phyloP scores from a whole-genome alignment of 768 basidiomycete species.

The Lentinula lateritia region DNA sequence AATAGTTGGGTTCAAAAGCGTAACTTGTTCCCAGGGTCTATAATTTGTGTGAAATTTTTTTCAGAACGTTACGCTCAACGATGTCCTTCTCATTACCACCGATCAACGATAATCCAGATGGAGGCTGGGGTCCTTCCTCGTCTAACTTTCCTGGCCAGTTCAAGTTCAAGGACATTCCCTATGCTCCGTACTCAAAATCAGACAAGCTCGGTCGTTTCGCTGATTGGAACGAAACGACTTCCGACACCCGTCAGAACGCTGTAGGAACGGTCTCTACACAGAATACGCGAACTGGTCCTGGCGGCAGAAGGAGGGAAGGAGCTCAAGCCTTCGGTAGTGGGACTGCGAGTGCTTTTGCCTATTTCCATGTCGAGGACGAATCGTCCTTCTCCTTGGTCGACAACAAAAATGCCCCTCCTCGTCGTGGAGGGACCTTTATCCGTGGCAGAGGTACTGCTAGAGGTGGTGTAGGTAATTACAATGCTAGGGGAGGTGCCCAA shows the following conservation, averaged over 20 bases:
- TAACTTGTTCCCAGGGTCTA: conserved; percentile 23
- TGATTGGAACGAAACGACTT: conserved; percentile 87
- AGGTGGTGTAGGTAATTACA: conserved; percentile 33
- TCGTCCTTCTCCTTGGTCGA: conserved; percentile 95
- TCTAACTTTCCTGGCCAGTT: conserved; percentile 82
- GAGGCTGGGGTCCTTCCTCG: conserved; percentile 87
- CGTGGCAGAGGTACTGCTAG: conserved; percentile 51
- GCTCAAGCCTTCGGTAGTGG: conserved; percentile 87
- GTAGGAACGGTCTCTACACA: conserved; percentile 43
- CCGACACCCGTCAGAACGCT: conserved; percentile 55
- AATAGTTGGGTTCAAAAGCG: conserved; percentile 11
- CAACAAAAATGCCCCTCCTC: conserved; percentile 66
- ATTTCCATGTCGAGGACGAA: conserved; percentile 98
- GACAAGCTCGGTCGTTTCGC: conserved; percentile 98
- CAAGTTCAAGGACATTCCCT: conserved; percentile 98
- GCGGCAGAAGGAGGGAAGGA: conserved; percentile 67
- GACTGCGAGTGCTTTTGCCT: conserved; percentile 87
- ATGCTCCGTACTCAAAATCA: conserved; percentile 97
- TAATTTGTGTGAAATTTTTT: conserved; percentile 22
- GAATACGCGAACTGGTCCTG: conserved; percentile 43
- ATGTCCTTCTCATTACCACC: conserved; percentile 81
- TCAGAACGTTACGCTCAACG: conserved; percentile 33
- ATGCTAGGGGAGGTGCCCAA: conserved; percentile 39
- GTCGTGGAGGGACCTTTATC: conserved; percentile 62
- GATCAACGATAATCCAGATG: conserved; percentile 89